Conservation (phyloP, 176 grass and related monocot species). For the Luzula sylvatica region DNA sequence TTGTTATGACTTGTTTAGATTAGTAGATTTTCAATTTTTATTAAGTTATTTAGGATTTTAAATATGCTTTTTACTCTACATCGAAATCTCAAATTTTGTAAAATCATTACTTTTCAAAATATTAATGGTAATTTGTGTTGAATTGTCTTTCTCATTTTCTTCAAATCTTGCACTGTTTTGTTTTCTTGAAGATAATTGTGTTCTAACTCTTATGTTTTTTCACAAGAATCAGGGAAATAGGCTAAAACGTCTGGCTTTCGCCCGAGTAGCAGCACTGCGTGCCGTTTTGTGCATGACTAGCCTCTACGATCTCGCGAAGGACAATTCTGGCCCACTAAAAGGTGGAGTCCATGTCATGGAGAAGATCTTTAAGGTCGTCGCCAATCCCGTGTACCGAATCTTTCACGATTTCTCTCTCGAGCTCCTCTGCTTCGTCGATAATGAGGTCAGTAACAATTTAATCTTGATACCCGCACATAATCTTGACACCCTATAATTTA, state of each 20-base stretch:
- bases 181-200: no score
- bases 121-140: no score
- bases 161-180: no score
- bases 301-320: slow-evolving; percentile 65
- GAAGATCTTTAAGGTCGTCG: slow-evolving; percentile 37
- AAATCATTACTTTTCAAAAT: no score
- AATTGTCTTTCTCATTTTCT: no score
- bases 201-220: no score
- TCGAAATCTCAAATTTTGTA: no score
- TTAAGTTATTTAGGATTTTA: no score
- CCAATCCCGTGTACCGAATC: slow-evolving; percentile 36
- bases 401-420: slow-evolving; percentile 42
- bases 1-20: no score
- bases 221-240: slow-evolving; percentile 24
- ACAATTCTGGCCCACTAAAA: slow-evolving; percentile 61
- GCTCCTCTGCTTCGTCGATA: slow-evolving; percentile 68
- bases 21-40: no score
- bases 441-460: slow-evolving; percentile 39
- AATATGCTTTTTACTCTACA: no score
- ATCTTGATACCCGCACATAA: not conserved
- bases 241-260: slow-evolving; percentile 64
- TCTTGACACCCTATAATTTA: no score
- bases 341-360: slow-evolving; percentile 54
- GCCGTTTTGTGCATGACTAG: slow-evolving; percentile 33
- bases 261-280: slow-evolving; percentile 33